phyloP scores from a whole-genome alignment of 495 filamentous ascomycete species.

The Friedmanniomyces simplex region DNA sequence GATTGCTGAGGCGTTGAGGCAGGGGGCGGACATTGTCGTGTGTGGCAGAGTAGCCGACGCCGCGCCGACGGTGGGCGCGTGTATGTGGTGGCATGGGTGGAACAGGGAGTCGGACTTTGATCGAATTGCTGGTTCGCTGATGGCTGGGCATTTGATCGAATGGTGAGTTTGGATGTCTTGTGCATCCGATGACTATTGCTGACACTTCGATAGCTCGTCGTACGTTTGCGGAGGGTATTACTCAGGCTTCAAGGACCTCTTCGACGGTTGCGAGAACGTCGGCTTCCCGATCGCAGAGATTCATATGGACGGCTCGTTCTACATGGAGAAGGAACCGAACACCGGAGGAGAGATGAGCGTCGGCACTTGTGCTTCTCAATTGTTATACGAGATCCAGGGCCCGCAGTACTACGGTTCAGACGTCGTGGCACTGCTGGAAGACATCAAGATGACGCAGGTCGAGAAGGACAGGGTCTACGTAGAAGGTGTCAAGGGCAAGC shows the following conservation, averaged over 20 bases:
- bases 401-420: slow-evolving; percentile 27
- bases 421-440: slow-evolving; percentile 29
- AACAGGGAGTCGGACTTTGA: slow-evolving; percentile 23
- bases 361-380: slow-evolving; percentile 38
- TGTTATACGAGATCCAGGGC: slow-evolving; percentile 32
- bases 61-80: slow-evolving; percentile 26
- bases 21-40: slow-evolving; percentile 29
- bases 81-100: slow-evolving; percentile 31
- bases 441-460: slow-evolving; percentile 28
- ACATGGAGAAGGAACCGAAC: slow-evolving; percentile 23
- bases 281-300: slow-evolving; percentile 27
- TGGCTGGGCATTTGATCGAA: slow-evolving; percentile 28
- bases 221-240: slow-evolving; percentile 49
- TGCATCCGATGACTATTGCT: slow-evolving; percentile 31
- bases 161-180: slow-evolving; percentile 3
- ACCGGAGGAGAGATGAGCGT: slow-evolving; percentile 32
- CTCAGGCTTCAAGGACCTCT: slow-evolving; percentile 31
- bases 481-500: slow-evolving; percentile 28
- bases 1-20: slow-evolving; percentile 24
- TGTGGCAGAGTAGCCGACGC: slow-evolving; percentile 27
- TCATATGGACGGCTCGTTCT: slow-evolving; percentile 17
- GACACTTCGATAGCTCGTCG: slow-evolving; percentile 45
- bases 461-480: slow-evolving; percentile 31
- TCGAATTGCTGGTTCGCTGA: slow-evolving; percentile 23
- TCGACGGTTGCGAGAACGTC: slow-evolving; percentile 21